Base-by-base conservation (phyloP, 2,329 filamentous ascomycete genomes). In the Aspergillus sp. region DNA sequence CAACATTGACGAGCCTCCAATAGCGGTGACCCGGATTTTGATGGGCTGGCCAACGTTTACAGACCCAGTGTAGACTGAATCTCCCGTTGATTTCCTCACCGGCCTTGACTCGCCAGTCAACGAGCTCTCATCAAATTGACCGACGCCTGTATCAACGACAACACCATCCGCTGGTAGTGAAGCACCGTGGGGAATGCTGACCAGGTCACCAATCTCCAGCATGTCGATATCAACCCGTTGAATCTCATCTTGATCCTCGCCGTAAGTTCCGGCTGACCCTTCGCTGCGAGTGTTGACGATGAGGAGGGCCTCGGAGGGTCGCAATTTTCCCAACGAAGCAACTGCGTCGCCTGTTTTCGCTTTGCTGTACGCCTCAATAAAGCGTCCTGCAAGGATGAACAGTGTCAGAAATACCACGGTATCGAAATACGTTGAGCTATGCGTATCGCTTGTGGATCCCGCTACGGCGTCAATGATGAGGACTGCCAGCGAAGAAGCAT, bases 331-430 rank as follows among this genome's bases (percentile, higher is more conserved):
- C 4, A 96, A 76, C 55, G 88, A 85, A 32, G 88, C 84, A 2
- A 96, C 87, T 0, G 92, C 92, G 67, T 95, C 88, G 1, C 91
- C 91, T 0, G 92, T 90, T 64, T 88, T 93, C 0, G 90, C 87
- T 72, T 96, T 96, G 78, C 89, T 95, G 74, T 94, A 95, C 1
- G 89, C 86, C 74, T 96, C 93, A 38, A 76, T 55, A 41, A 67
- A 74, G 33, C 72, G 71, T 13, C 83, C 83, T 41, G 81, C 77
- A 1, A 96, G 83, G 19, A 96, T 81, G 67, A 96, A 96, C 57
- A 96, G 79, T 0, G 92, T 96, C 51, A 96, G 70, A 57, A 96
- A 96, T 2, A 96, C 89, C 1, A 96, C 92, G 0, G 91, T 90
- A 69, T 96, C 93, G 66, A 96, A 96, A 70, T 96, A 96, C 16